phyloP scores from a whole-genome alignment of 257 asterid genomes.

The Solanum ossicruentum region DNA sequence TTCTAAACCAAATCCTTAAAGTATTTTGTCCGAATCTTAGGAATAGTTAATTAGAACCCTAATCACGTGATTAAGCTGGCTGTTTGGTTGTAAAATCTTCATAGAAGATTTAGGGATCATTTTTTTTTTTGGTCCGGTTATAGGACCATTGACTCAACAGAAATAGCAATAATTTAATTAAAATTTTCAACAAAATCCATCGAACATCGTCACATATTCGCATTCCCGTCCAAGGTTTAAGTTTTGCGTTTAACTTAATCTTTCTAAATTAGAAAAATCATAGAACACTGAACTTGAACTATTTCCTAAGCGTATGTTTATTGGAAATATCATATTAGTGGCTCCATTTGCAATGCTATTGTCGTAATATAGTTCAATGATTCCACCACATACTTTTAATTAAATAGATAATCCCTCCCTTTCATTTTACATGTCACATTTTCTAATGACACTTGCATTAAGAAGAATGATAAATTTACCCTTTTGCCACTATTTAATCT shows the following conservation, averaged over 20 bases:
- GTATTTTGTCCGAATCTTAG: not conserved
- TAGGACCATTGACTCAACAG: not conserved
- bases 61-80: constrained; percentile 2
- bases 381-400: not conserved
- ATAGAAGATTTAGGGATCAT: not conserved
- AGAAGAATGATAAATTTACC: too few relatives aligned
- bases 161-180: not conserved
- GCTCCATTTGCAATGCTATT: not conserved
- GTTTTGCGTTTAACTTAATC: not conserved
- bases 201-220: not conserved
- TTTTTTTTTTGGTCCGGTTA: not conserved
- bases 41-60: not conserved
- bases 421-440: too few relatives aligned
- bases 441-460: too few relatives aligned
- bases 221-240: not conserved
- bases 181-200: not conserved
- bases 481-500: too few relatives aligned
- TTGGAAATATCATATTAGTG: not conserved
- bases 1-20: not conserved
- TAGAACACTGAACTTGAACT: not conserved
- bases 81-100: not conserved
- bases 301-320: not conserved
- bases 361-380: not conserved
- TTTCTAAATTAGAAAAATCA: not conserved
- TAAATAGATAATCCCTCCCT: not conserved